phyloP scores from a whole-genome alignment of 768 basidiomycete species.

The Mycena sanguinolenta region DNA sequence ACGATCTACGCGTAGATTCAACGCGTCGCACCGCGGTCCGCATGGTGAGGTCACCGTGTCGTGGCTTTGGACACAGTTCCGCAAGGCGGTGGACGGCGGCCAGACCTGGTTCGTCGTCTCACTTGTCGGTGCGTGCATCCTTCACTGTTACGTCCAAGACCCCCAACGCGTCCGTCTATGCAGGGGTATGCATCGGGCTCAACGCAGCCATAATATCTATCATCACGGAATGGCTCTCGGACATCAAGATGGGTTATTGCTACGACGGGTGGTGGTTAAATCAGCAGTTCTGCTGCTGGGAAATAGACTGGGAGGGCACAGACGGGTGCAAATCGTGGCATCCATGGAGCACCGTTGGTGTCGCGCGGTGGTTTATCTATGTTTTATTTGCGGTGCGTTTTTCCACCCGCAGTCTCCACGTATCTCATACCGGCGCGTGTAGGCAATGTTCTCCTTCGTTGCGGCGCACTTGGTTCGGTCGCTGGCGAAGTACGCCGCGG shows the following conservation, averaged over 20 bases:
- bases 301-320: constrained; percentile 85
- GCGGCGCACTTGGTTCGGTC: constrained; percentile 91
- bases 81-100: constrained; percentile 73
- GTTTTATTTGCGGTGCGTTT: constrained; percentile 87
- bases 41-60: constrained; percentile 63
- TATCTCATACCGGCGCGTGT: constrained; percentile 33
- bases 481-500: constrained; percentile 95
- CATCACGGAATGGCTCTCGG: constrained; percentile 96
- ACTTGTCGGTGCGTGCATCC: constrained; percentile 79
- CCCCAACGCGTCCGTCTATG: not conserved
- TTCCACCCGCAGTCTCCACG: not conserved
- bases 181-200: constrained; percentile 91
- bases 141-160: not conserved
- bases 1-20: constrained; percentile 65
- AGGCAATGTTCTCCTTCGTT: constrained; percentile 87
- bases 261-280: constrained; percentile 98
- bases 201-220: constrained; percentile 97
- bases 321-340: constrained; percentile 94
- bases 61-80: constrained; percentile 74
- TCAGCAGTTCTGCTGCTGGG: constrained; percentile 98
- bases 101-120: constrained; percentile 95
- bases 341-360: constrained; percentile 82
- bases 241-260: constrained; percentile 98
- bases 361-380: constrained; percentile 87
- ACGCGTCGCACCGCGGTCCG: constrained; percentile 59